Evolutionary conservation across 768 basidiomycete species (phyloP), one percentile per base, ranked within the genome.

Genomic region (Daedaleopsis nitida): DNA sequence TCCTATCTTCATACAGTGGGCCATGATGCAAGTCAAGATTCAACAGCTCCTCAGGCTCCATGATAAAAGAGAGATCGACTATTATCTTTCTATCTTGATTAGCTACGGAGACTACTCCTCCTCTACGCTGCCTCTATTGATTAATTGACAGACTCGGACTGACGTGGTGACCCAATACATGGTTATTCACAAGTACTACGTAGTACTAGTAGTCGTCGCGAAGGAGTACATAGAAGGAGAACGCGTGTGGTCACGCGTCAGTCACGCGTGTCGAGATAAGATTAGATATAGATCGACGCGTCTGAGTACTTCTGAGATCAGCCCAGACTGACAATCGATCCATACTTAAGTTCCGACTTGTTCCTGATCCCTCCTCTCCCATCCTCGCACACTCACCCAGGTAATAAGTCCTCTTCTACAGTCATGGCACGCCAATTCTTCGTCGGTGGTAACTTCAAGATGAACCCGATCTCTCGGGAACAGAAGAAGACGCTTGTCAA

Each of bases 381-480:
- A 23, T 34, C 16, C 43, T 23, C 52, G 21, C 62, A 23, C 24
- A 37, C 48, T 45, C 52, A 37, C 38, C 39, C 21, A 38, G 42
- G 17, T 48, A 6, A 48, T 45, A 51, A 32, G 27, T 32, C 27
- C 27, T 32, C 5, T 12, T 32, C 48, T 21, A 51, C 55, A 58
- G 52, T 17, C 42, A 90, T 91, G 91, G 60, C 88, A 63, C 92
- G 94, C 71, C 80, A 86, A 75, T 96, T 96, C 80, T 96, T 97
- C 72, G 94, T 92, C 69, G 96, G 96, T 64, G 93, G 95, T 34
- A 98, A 98, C 84, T 98, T 96, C 86, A 99, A 98, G 82, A 89
- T 98, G 88, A 96, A 98, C 80, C 91, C 91, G 32, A 79, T 80
- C 60, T 83, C 87, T 39, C 80, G 80, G 65, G 81, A 81, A 65